Percentiles rank a stretch among this genome's conserved stretches.
These are phyloP conservation scores for Bruguiera parviflora DNA, from an alignment of 345 rosid species.

Conservation along the genomic window DNA sequence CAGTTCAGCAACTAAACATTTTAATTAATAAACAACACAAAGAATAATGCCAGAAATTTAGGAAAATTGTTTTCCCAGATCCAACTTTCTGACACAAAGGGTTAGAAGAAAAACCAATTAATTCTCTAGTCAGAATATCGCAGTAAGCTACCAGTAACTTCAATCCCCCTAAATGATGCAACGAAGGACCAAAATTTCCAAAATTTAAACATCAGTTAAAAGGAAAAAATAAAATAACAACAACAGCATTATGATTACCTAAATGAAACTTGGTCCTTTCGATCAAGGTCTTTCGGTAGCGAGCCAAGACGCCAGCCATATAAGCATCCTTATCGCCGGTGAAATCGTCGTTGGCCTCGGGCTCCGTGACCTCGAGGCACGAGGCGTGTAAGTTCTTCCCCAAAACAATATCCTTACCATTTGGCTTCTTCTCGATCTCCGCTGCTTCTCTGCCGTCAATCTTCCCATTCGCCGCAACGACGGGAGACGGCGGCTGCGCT, in stretches of 20 bases:
- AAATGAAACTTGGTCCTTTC: constrained; percentile 81
- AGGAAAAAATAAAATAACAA: background rate
- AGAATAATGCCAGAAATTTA: background rate
- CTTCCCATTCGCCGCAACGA: constrained; percentile 13
- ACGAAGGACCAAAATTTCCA: background rate
- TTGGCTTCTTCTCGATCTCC: constrained; percentile 16
- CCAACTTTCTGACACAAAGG: background rate
- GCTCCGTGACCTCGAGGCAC: constrained; percentile 82
- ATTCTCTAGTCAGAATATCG: background rate
- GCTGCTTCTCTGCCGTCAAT: background rate
- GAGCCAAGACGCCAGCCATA: constrained; percentile 91
- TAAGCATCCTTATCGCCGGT: constrained; percentile 94
- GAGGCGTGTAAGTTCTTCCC: constrained; percentile 82
- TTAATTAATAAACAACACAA: no score
- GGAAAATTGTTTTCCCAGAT: background rate
- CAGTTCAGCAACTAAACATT: no score
- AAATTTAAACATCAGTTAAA: background rate
- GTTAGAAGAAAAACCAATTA: background rate
- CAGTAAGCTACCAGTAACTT: background rate
- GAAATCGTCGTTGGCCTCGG: constrained; percentile 75
- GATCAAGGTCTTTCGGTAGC: constrained; percentile 65
- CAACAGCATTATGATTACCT: constrained; percentile 35
- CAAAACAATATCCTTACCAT: constrained; percentile 61
- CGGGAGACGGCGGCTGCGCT: constrained; percentile 49
- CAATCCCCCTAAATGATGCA: background rate